phyloP scores from a whole-genome alignment of 2,329 filamentous ascomycete genomes.

The Pseudocercospora fuligena region DNA sequence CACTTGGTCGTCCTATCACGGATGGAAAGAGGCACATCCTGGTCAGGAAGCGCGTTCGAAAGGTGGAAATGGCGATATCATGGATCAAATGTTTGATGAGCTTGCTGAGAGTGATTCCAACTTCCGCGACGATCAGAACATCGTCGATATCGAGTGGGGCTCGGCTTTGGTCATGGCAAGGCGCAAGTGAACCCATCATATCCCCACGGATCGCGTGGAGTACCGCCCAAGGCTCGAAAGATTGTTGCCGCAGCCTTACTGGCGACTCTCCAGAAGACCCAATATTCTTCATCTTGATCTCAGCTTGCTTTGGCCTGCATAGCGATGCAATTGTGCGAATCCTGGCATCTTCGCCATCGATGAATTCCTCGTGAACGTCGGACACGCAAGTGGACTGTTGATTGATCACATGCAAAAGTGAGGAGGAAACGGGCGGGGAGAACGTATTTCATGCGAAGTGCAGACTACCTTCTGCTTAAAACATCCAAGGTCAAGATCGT shows the following conservation, averaged over 20 bases:
- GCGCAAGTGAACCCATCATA: constrained; percentile 36
- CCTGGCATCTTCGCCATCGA: not conserved
- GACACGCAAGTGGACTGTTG: not conserved
- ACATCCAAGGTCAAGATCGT: not conserved
- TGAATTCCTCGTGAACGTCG: not conserved
- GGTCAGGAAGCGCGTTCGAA: constrained; percentile 55
- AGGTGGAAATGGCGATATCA: constrained; percentile 64
- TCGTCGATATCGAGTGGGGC: constrained; percentile 66
- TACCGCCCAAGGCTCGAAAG: too few species aligned
- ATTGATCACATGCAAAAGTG: not conserved
- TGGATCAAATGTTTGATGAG: constrained; percentile 66
- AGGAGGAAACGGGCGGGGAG: not conserved
- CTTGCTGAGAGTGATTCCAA: constrained; percentile 58
- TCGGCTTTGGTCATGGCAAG: constrained; percentile 64
- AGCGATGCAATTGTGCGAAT: too few species aligned
- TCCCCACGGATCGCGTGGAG: not conserved
- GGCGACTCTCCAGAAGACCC: not conserved
- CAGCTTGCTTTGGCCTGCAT: too few species aligned
- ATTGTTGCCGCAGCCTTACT: not conserved
- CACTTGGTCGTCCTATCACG: constrained; percentile 65
- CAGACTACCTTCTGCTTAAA: not conserved
- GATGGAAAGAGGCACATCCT: constrained; percentile 63
- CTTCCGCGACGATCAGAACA: constrained; percentile 57
- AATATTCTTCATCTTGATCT: not conserved
- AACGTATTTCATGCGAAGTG: not conserved